Percentiles rank a stretch among this genome's conserved stretches.
Evolutionary conservation across 208 protist genomes (phyloP).

Genomic region (Trypanosoma scelopori): DNA sequence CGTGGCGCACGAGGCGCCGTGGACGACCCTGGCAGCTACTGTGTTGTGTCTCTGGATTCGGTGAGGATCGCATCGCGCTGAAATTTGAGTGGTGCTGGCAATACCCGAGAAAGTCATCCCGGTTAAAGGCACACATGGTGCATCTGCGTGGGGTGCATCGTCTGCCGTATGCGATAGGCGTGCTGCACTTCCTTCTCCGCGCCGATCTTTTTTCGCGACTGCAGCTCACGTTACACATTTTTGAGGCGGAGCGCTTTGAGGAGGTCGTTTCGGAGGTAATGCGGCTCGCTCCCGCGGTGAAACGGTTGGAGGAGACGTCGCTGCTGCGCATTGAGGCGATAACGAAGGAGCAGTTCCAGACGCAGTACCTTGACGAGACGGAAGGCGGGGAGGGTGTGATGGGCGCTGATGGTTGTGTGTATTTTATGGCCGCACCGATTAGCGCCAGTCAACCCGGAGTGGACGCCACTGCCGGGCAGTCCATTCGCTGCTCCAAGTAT

Average conservation of each 20-base stretch:
- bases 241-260: slow-evolving; percentile 45
- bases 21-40: slow-evolving; percentile 91
- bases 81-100: slow-evolving; percentile 97
- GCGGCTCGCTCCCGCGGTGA: slow-evolving; percentile 26
- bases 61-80: slow-evolving; percentile 84
- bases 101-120: slow-evolving; percentile 66
- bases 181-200: slow-evolving; percentile 56
- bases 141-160: slow-evolving; percentile 35
- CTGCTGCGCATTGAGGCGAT: slow-evolving; percentile 62
- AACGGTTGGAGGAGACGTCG: slow-evolving; percentile 33
- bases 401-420: slow-evolving; percentile 11
- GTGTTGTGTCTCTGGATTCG: slow-evolving; percentile 92
- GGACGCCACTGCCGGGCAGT: neutral
- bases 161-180: slow-evolving; percentile 63
- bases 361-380: slow-evolving; percentile 36
- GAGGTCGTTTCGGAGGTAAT: slow-evolving; percentile 31
- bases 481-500: slow-evolving; percentile 30
- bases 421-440: slow-evolving; percentile 18
- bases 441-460: neutral
- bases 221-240: slow-evolving; percentile 72
- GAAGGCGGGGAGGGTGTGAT: slow-evolving; percentile 1
- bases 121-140: slow-evolving; percentile 39
- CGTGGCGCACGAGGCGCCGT: slow-evolving; percentile 67
- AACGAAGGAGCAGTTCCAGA: slow-evolving; percentile 52
- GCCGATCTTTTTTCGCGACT: slow-evolving; percentile 66